phyloP scores from a whole-genome alignment of 495 filamentous ascomycete genomes.

The Terfezia boudieri region DNA sequence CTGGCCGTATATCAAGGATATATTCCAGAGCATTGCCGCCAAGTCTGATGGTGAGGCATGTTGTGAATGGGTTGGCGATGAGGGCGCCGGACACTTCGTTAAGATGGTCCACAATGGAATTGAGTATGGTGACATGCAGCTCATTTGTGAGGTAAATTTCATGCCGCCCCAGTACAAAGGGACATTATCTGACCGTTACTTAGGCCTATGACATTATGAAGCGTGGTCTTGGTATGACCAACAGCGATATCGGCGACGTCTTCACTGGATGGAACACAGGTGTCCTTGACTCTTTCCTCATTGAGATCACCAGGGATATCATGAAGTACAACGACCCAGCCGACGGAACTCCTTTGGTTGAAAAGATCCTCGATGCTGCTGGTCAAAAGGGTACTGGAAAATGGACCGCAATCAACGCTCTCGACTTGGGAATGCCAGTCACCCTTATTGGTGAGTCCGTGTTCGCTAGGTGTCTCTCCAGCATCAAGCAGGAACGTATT shows the following conservation, averaged over 20 bases:
- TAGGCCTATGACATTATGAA: slow-evolving; percentile 99
- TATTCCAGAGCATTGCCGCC: slow-evolving; percentile 92
- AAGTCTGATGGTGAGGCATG: slow-evolving; percentile 92
- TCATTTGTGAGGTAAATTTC: slow-evolving; percentile 76
- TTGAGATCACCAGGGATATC: slow-evolving; percentile 96
- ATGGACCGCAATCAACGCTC: slow-evolving; percentile 97
- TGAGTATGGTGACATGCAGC: slow-evolving; percentile 99
- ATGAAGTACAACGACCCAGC: slow-evolving; percentile 87
- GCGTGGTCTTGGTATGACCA: slow-evolving; percentile 62
- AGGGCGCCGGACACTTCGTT: slow-evolving; percentile 97
- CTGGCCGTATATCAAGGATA: slow-evolving; percentile 96
- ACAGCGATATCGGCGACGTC: slow-evolving; percentile 88
- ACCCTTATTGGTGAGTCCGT: slow-evolving; percentile 95
- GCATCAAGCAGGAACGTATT: slow-evolving; percentile 79
- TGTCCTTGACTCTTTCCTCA: slow-evolving; percentile 96
- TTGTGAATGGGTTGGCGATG: slow-evolving; percentile 99
- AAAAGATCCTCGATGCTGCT: slow-evolving; percentile 97
- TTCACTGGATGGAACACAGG: slow-evolving; percentile 95
- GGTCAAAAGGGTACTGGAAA: slow-evolving; percentile 99
- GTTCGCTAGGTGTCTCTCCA: slow-evolving; percentile 79
- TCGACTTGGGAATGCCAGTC: slow-evolving; percentile 97
- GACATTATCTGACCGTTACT: neutral
- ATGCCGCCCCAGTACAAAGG: slow-evolving; percentile 1
- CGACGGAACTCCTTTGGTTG: slow-evolving; percentile 69
- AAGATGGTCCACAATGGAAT: slow-evolving; percentile 99